Base-by-base conservation (phyloP, 2,329 filamentous ascomycete species). In the Lachnellula arida region DNA sequence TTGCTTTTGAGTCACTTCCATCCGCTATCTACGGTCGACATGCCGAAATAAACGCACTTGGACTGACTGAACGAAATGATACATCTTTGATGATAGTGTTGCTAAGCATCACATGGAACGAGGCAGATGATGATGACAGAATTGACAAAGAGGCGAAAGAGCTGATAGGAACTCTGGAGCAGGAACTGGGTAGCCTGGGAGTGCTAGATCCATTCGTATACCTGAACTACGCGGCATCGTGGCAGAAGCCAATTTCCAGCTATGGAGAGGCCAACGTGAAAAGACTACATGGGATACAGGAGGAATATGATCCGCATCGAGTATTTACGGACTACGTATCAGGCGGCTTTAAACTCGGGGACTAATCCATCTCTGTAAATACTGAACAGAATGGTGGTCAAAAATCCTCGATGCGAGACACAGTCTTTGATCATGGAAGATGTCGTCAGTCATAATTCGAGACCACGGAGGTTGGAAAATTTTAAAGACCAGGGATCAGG, bases 211-310 rank as follows among this genome's bases (percentile, higher is more conserved):
- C 6, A 14, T 55, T 40, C n/a, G 32, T 44, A 14, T 78, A 78
- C 62, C 68, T 75, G 32, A 78, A 79, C 59, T 79, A 79, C 53
- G 76, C 75, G 0, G 69, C 71, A 8, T 63, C 65, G 34, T 68
- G 67, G 17, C 76, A 79, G 57, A 62, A 74, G 34, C 72, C 75
- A 1, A 65, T 79, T 23, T n/a, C 60, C 0, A 65, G 71, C 15
- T 80, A 79, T 51, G 75, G 76, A 0, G 40, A 60, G 2, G 63
- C 68, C 2, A 78, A 74, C 14, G 59, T 74, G 46, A 63, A 62
- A 5, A 71, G 63, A 19, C 50, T 77, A 19, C 58, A 62, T 40
- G 54, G 53, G 0, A 54, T 74, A 15, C 44, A 28, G 11, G n/a
- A 39, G 12, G 49, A 40, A 17, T 47, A 55, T 22, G 53, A 55